Evolutionary conservation across 1,284 basidiomycete species (phyloP).

Genomic region (Leccinum insolens): DNA sequence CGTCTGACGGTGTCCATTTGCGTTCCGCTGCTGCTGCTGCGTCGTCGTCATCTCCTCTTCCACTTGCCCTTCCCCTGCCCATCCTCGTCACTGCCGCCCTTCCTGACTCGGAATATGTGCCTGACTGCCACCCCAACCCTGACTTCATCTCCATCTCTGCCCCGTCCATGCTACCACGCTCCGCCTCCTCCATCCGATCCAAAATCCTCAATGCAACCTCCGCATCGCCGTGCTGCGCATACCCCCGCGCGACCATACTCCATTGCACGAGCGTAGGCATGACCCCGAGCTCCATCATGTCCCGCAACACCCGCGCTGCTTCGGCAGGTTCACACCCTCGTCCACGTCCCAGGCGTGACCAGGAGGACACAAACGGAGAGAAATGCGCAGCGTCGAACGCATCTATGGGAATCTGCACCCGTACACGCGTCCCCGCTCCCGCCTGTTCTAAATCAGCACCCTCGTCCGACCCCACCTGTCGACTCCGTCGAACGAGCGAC

Average conservation of each 20-base stretch:
- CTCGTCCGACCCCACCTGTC: background rate
- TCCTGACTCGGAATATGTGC: too few relatives aligned
- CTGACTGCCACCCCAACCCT: too few relatives aligned
- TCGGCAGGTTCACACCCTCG: slow-evolving; percentile 2
- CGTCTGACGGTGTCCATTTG: slow-evolving; percentile 13
- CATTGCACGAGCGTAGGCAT: slow-evolving; percentile 28
- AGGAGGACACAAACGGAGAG: slow-evolving; percentile 29
- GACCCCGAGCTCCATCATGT: slow-evolving; percentile 39
- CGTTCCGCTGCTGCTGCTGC: slow-evolving; percentile 2
- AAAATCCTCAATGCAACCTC: slow-evolving; percentile 20
- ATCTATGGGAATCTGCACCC: slow-evolving; percentile 17
- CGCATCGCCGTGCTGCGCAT: slow-evolving; percentile 23
- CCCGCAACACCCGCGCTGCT: slow-evolving; percentile 33
- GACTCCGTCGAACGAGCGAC: too few relatives aligned
- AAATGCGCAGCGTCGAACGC: slow-evolving; percentile 32
- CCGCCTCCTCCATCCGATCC: slow-evolving; percentile 20
- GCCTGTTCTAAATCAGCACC: background rate
- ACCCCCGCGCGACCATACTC: slow-evolving; percentile 29
- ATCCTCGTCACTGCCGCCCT: too few relatives aligned
- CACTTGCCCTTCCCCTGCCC: too few relatives aligned
- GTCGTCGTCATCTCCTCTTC: too few relatives aligned
- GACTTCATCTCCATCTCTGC: background rate
- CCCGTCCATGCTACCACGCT: background rate
- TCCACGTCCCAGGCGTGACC: slow-evolving; percentile 14
- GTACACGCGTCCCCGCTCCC: background rate